Conservation (phyloP, 23 red algal genomes). For the Gracilariopsis chorda region DNA sequence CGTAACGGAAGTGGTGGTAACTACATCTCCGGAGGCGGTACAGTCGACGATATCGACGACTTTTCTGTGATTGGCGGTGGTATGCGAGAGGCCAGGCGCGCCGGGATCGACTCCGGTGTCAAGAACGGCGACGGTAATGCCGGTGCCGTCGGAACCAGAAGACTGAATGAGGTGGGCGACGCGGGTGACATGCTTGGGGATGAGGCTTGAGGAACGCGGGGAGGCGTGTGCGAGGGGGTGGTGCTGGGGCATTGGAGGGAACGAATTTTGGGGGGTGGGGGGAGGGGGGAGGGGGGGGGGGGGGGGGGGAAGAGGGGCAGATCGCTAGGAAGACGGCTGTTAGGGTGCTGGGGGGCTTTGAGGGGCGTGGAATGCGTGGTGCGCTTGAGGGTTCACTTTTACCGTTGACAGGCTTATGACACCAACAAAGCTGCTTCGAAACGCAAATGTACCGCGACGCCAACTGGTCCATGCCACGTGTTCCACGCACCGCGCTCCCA, state of each 20-base stretch:
- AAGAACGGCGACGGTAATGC: slow-evolving; percentile 63
- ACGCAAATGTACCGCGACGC: no score
- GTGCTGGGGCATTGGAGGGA: not conserved
- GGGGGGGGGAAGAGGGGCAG: no score
- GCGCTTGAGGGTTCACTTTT: no score
- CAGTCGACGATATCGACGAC: slow-evolving; percentile 78
- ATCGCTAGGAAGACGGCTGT: no score
- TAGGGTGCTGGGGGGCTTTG: no score
- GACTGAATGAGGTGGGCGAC: slow-evolving; percentile 26
- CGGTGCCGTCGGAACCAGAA: slow-evolving; percentile 44
- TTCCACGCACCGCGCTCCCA: no score
- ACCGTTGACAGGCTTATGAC: no score
- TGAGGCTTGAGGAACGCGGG: slow-evolving; percentile 3
- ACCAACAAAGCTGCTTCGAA: no score
- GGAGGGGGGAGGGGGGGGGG: no score
- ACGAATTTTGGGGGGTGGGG: not conserved
- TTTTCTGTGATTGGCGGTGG: slow-evolving; percentile 44
- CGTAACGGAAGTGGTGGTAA: slow-evolving; percentile 4
- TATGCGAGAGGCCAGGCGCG: slow-evolving; percentile 48
- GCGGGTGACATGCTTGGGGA: slow-evolving; percentile 57
- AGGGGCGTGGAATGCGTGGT: no score
- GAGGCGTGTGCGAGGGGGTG: not conserved
- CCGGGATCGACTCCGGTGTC: slow-evolving; percentile 81
- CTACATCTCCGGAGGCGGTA: slow-evolving; percentile 72
- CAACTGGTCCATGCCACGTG: no score